Base-by-base conservation (phyloP, 345 rosid genomes). In the Orychophragmus violaceus region DNA sequence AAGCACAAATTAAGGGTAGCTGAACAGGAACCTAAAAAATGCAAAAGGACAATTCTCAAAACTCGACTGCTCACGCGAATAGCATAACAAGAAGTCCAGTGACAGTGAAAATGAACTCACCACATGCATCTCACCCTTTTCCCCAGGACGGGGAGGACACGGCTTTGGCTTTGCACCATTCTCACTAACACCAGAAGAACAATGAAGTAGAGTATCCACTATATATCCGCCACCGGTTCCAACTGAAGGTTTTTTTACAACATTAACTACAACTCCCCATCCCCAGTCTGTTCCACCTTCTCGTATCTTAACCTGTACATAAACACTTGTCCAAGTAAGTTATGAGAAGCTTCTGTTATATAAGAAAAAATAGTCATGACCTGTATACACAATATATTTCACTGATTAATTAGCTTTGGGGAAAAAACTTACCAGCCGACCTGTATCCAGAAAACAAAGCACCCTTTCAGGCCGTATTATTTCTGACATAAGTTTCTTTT, bases 231-330 rank as follows among this genome's bases (percentile, higher is more conserved):
- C 81, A 69, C 84, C 88, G 70, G 63, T 55, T 68, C 78, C 78
- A 66, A 82, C 70, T 16, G 89, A 78, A 30, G 91, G 70, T 69
- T 83, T 88, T 75, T 88, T 94, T 4, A 94, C 84, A 65, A 90
- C 96, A 85, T 88, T 90, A 28, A 94, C 95, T 50, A 85, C 99
- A 72, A 94, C 95, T 69, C 96, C 97, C 99, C 97, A 94, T 18
- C 99, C 99, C 99, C 99, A 94, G 59, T 90, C 97, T 28, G 84
- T 88, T 66, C 93, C 92, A 66, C 96, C 96, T 87, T 90, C 97
- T 76, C 95, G 84, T 65, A 94, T 84, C 75, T 82, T 90, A 78
- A 94, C 77, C 99, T 94, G 85, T 66, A 78, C 50, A 76, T 49
- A 67, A 77, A 71, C 49, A 69, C 22, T 4, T 59, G 59, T 8